Evolutionary conservation across 345 rosid species (phyloP), one percentile per base, ranked within the genome.

Genomic region (Fremontodendron californicum): DNA sequence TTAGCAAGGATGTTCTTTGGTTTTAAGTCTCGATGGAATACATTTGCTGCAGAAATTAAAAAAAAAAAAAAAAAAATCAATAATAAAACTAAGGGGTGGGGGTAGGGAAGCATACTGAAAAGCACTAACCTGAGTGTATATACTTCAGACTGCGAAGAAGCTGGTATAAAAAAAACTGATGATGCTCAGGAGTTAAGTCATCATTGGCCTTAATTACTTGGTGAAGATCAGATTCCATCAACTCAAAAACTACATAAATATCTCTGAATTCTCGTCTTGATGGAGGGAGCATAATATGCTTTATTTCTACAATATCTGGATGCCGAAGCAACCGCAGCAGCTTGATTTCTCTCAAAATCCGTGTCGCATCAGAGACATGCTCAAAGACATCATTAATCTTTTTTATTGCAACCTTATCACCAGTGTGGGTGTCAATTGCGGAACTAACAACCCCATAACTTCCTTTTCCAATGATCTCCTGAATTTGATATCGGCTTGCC

Each of bases 221-320:
- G 80, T 95, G 99, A 55, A 95, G 98, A 79, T 95, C 99, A 67
- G 99, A 95, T 83, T 95, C 99, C 99, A 96, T 96, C 85, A 95
- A 81, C 85, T 95, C 99, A 35, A 95, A 93, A 40, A 95, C 97
- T 66, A 96, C 97, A 81, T 96, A 96, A 43, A 96, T 91, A 85
- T 96, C 99, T 71, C 79, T 84, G 79, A 96, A 96, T 80, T 96
- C 99, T 75, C 99, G 81, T 5, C 98, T 91, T 11, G 99, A 96
- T 71, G 99, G 99, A 81, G 99, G 99, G 55, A 96, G 88, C 99
- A 96, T 96, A 48, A 96, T 93, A 76, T 96, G 99, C 78, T 91
- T 96, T 66, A 96, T 92, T 84, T 92, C 94, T 27, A 96, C 99
- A 39, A 96, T 84, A 86, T 93, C 98, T 0, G 99, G 97, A 86